phyloP scores from a whole-genome alignment of 352 stramenopile species.

The Pythium phragmiticola region DNA sequence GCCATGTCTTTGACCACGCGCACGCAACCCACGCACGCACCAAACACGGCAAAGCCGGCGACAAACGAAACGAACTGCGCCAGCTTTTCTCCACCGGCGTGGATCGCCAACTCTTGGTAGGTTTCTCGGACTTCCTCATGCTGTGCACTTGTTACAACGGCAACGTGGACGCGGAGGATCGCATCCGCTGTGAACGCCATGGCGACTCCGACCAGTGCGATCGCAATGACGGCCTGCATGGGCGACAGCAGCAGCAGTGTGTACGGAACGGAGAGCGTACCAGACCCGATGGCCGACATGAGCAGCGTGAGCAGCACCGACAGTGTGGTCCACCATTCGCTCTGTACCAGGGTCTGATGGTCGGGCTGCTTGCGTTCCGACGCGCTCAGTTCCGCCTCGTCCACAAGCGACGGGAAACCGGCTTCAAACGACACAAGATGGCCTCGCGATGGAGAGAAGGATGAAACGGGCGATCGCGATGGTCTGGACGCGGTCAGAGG shows the following conservation, averaged over 20 bases:
- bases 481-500: neutral
- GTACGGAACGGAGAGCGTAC: conserved; percentile 44
- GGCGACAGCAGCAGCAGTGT: conserved; percentile 67
- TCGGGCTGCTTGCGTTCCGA: conserved; percentile 6
- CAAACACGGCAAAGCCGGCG: conserved; percentile 74
- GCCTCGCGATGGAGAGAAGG: conserved; percentile 10
- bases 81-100: conserved; percentile 49
- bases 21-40: conserved; percentile 70
- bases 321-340: conserved; percentile 18
- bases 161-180: conserved; percentile 61
- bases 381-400: conserved; percentile 21
- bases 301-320: conserved; percentile 29
- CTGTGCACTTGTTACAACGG: conserved; percentile 32
- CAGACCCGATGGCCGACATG: conserved; percentile 28
- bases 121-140: conserved; percentile 47
- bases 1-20: conserved; percentile 73
- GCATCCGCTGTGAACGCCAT: conserved; percentile 77
- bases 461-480: conserved; percentile 4
- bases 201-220: conserved; percentile 49
- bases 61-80: conserved; percentile 52
- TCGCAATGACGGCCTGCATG: conserved; percentile 37
- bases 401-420: conserved; percentile 29
- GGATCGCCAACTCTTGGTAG: conserved; percentile 64
- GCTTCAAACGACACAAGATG: conserved; percentile 25
- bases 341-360: neutral